Base-by-base conservation (phyloP, 2,329 filamentous ascomycete species). In the Verticillium tricorpus region DNA sequence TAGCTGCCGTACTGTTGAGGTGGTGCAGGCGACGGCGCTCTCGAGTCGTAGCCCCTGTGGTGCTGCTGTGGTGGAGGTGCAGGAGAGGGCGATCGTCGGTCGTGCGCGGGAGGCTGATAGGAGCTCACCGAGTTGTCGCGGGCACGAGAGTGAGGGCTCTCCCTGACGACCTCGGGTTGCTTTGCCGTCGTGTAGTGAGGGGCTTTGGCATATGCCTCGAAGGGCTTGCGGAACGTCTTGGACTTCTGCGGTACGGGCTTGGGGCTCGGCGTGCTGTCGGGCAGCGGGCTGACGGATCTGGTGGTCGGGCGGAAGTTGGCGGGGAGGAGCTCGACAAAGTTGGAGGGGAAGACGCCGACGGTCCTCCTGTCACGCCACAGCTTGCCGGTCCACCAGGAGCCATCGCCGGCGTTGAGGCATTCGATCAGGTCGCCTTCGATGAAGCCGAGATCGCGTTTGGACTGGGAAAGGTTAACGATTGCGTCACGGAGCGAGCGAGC, bases 351-450 rank as follows among this genome's bases (percentile, higher is more conserved):
- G 22, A 95, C 82, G 60, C 95, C 95, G 70, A 97, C 89, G 70
- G 94, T 93, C 71, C 93, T 88, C 74, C 91, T 89, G 77, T 99
- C 95, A 69, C 95, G 87, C 72, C 89, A 91, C 72, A 99, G 78
- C 66, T 94, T 87, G 57, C 95, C 95, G 78, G 93, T 97, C 95
- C 95, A 99, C 95, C 95, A 99, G 56, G 92, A 93, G 59, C 95
- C 95, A 78, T 99, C 95, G 66, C 95, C 95, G 22, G 95, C 95
- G 74, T 99, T 99, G 60, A 99, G 83, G 72, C 94, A 97, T 85
- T 99, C 95, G 74, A 99, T 99, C 67, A 99, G 78, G 77, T 99
- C 95, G 66, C 95, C 95, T 76, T 99, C 95, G 68, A 99, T 90
- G 76, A 99, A 99, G 17, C 95, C 95, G 62, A 99, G 84, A 73